A percentile compares a stretch with the other conserved stretches of the same genome.
These are phyloP conservation scores for Trametopsis cervina DNA, from an alignment of 768 basidiomycete species.

Conservation along the genomic window DNA sequence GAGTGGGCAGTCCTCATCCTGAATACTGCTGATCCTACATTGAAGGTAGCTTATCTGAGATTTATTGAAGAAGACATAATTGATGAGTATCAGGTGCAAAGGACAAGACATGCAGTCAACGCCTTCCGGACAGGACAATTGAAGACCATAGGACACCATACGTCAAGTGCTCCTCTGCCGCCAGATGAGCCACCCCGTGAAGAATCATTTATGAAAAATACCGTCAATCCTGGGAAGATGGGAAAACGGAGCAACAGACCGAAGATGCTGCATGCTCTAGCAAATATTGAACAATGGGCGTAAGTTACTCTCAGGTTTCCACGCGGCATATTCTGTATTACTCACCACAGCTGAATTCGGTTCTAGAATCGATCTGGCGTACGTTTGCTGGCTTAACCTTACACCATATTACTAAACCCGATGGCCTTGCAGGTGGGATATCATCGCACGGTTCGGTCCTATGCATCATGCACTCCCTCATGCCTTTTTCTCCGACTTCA, in stretches of 20 bases:
- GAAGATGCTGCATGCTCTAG: conserved; percentile 74
- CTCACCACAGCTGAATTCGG: neutral
- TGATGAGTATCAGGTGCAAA: conserved; percentile 41
- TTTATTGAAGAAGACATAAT: neutral
- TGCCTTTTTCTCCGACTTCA: conserved; percentile 75
- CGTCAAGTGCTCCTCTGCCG: conserved; percentile 39
- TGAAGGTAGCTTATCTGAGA: conserved; percentile 43
- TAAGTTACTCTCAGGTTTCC: conserved; percentile 28
- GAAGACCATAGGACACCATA: conserved; percentile 52
- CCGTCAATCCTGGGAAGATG: conserved; percentile 53
- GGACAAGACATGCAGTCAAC: conserved; percentile 63
- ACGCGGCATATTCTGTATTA: neutral
- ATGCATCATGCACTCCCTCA: conserved; percentile 52
- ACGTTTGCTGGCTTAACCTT: conserved; percentile 21
- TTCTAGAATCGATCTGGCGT: conserved; percentile 67
- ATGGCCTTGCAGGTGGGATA: conserved; percentile 56
- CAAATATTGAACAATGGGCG: conserved; percentile 89
- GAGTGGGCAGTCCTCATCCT: conserved; percentile 77
- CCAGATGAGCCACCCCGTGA: conserved; percentile 64
- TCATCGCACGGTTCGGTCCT: conserved; percentile 71
- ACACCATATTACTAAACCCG: neutral
- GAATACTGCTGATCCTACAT: conserved; percentile 60
- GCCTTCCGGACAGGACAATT: conserved; percentile 66
- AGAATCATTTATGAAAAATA: conserved; percentile 39
- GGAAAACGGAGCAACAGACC: conserved; percentile 56